A percentile compares a stretch with the other conserved stretches of the same genome.
Evolutionary conservation across 805 yeast genomes (phyloP).

Genomic region (Pachysolen tannophilus): DNA sequence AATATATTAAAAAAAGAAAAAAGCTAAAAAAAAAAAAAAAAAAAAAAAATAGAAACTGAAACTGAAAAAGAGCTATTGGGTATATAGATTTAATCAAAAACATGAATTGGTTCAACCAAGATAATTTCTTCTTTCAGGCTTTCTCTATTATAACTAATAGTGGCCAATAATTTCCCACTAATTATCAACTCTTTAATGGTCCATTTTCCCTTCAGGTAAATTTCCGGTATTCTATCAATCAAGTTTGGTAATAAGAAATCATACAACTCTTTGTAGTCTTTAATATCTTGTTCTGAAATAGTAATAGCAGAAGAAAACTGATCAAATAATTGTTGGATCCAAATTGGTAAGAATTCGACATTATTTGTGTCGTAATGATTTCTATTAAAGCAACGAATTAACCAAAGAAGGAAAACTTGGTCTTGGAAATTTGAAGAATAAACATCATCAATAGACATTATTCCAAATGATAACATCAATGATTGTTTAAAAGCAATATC

Average conservation of each 20-base stretch:
- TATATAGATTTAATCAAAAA: too few species aligned
- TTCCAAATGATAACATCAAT: constrained; percentile 48
- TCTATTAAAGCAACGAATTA: constrained; percentile 49
- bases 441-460: constrained; percentile 44
- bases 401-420: constrained; percentile 54
- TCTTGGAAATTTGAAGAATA: constrained; percentile 40
- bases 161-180: constrained; percentile 27
- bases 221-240: constrained; percentile 43
- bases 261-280: constrained; percentile 46
- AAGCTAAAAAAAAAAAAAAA: too few species aligned
- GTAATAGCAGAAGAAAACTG: constrained; percentile 21
- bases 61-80: too few species aligned
- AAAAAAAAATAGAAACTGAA: too few species aligned
- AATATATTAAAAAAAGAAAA: too few species aligned
- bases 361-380: constrained; percentile 25
- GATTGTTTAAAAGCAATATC: constrained; percentile 49
- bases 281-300: constrained; percentile 43
- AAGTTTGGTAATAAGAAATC: constrained; percentile 44
- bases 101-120: constrained; percentile 8
- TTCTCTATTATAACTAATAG: constrained; percentile 19
- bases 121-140: constrained; percentile 11
- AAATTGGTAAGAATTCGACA: constrained; percentile 37
- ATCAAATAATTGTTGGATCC: constrained; percentile 35
- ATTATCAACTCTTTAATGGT: constrained; percentile 35
- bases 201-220: constrained; percentile 45